These are phyloP conservation scores for Nakazawaea laoshanensis DNA, from an alignment of 805 yeast genomes.

Conservation along the genomic window DNA sequence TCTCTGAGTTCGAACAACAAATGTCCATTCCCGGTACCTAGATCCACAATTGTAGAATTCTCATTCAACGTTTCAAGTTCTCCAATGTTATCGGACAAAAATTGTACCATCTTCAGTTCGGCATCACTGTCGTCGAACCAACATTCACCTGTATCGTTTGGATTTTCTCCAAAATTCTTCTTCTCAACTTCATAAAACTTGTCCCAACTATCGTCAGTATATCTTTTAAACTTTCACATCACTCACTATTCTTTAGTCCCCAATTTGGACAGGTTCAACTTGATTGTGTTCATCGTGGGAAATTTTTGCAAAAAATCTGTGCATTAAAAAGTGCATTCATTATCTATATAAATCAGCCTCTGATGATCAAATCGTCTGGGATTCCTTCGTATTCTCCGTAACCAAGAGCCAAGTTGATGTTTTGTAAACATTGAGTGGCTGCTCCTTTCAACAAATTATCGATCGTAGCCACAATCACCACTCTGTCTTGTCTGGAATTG, in stretches of 20 bases:
- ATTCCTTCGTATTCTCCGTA: slow-evolving; percentile 95
- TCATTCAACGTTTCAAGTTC: slow-evolving; percentile 19
- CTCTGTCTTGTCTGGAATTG: slow-evolving; percentile 79
- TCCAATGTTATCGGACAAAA: slow-evolving; percentile 44
- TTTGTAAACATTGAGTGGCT: slow-evolving; percentile 96
- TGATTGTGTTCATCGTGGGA: slow-evolving; percentile 17
- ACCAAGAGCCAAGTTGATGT: slow-evolving; percentile 82
- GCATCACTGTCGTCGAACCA: slow-evolving; percentile 98
- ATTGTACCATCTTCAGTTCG: slow-evolving; percentile 73
- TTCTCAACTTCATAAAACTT: slow-evolving; percentile 71
- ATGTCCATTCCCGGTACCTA: slow-evolving; percentile 98
- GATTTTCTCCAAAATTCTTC: slow-evolving; percentile 61
- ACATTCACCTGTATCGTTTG: slow-evolving; percentile 86
- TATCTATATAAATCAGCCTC: slow-evolving; percentile 26
- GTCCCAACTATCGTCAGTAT: slow-evolving; percentile 56
- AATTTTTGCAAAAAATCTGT: no score
- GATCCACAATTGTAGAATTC: slow-evolving; percentile 48
- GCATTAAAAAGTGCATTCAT: no score
- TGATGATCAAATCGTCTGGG: slow-evolving; percentile 57
- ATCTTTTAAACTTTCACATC: slow-evolving; percentile 1
- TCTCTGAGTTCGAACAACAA: slow-evolving; percentile 60
- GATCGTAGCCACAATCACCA: slow-evolving; percentile 89
- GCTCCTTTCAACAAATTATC: slow-evolving; percentile 97
- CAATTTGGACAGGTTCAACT: slow-evolving; percentile 67
- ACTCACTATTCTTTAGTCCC: slow-evolving; percentile 78